Evolutionary conservation across 2,329 filamentous ascomycete species (phyloP), one percentile per base, ranked within the genome.

Genomic region (Ceratocystis colombiana): DNA sequence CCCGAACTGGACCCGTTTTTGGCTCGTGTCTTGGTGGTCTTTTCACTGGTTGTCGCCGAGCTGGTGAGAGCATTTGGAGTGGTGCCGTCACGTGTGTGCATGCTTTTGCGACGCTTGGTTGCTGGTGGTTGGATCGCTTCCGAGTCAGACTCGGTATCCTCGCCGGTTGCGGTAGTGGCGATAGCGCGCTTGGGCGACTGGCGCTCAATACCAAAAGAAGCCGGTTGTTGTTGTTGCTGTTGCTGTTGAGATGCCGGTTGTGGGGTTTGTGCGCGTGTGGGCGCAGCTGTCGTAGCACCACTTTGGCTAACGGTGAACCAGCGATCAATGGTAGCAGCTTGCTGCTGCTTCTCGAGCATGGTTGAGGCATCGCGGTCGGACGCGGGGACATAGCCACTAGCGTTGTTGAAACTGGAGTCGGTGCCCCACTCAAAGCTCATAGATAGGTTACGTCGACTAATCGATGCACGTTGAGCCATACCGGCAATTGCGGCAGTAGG

Each of bases 351-450:
- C 46, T 82, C 79, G 41, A 85, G 66, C 7, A 64, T 59, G n/a
- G 50, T 41, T 2, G 66, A 61, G 17, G 66, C 53, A 25, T 86
- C 84, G 70, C 82, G 80, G 67, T 79, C 76, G 5, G 80, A 78
- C 8, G 78, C 77, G 0, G 85, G 81, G 5, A 82, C 76, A 70
- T 86, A 90, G n/a, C 79, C 80, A 70, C 83, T 82, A 5, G 79
- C 73, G 25, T 75, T 74, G 68, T 77, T 79, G 72, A 90, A 90
- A 67, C 78, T 83, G n/a, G 79, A 73, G 73, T 90, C 87, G 0
- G 87, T 87, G 8, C 87, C 87, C 82, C 84, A 89, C 68, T 83
- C 82, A 57, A 88, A 77, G 64, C 81, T 67, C 46, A 61, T 50
- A n/a, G 57, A 59, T 3, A 62, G 15, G 22, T 48, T 63, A 20